Evolutionary conservation across 192 early-diverging fungal species (phyloP).

Genomic region (Umbelopsis sp.): DNA sequence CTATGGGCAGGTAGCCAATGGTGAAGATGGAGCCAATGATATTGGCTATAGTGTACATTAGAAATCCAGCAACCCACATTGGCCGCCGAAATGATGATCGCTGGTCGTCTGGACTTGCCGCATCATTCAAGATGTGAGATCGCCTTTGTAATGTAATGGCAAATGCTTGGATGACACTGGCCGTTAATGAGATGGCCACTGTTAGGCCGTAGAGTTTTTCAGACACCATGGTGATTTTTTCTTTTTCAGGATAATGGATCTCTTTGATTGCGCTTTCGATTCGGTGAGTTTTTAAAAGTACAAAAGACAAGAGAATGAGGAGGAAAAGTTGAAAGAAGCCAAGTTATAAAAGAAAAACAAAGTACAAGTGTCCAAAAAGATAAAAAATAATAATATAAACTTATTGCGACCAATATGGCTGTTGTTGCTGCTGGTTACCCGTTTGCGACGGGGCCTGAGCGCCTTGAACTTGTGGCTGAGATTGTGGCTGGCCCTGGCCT

Average conservation of each 20-base stretch:
- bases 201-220: conserved; percentile 47
- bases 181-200: conserved; percentile 56
- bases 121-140: conserved; percentile 57
- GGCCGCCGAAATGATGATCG: conserved; percentile 52
- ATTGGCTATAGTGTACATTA: conserved; percentile 71
- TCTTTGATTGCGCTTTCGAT: conserved; percentile 7
- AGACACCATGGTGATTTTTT: neutral
- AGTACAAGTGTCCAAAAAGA: conserved; percentile 52
- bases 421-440: conserved; percentile 35
- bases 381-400: neutral
- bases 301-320: neutral
- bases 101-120: conserved; percentile 42
- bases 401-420: conserved; percentile 34
- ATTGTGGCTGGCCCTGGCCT: conserved; percentile 1
- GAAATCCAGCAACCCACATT: conserved; percentile 73
- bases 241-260: neutral
- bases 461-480: conserved; percentile 31
- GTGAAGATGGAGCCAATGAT: conserved; percentile 71
- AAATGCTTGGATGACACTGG: conserved; percentile 72
- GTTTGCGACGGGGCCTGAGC: conserved; percentile 22
- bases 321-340: too few species aligned
- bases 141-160: conserved; percentile 76
- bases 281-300: neutral
- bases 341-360: conserved; percentile 31
- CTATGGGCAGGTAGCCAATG: conserved; percentile 76